Base-by-base conservation (phyloP, 495 filamentous ascomycete species). In the Platismatia glauca region DNA sequence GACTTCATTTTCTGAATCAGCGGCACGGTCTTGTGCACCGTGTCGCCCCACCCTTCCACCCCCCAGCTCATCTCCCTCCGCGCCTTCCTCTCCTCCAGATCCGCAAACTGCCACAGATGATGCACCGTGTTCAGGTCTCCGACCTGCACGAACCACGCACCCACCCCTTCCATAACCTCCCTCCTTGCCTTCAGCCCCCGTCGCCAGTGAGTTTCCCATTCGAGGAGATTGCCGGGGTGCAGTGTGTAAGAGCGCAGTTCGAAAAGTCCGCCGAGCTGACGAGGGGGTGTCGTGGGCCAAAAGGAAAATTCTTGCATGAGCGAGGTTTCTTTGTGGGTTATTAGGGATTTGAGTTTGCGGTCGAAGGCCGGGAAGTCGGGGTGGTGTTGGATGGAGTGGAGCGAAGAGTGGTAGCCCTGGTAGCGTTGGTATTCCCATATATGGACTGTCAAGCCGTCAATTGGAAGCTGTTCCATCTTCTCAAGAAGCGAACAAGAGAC, bases 371-470 rank as follows among this genome's bases (percentile, higher is more conserved):
- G 76, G 78, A 88, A 97, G 7, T 90, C 87, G 52, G 89, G 88
- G 66, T 94, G 88, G 52, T 79, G 73, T 57, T 87, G 82, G 66
- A 97, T 93, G 60, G 81, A 83, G 77, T 96, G 84, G 31, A 97
- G 79, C 18, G 94, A 97, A 50, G 87, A 85, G 71, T 98, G 95
- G 72, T 96, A 97, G 65, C 94, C 94, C 64, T 91, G 85, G 75
- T 97, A 98, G 68, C 91, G 87, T 74, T 97, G 91, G 75, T 98
- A 98, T 76, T 98, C 94, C 94, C 94, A 98, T 73, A 98, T 98
- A 75, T 98, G 94, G 35, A 98, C 94, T 91, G 61, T 57, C 35
- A 38, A 33, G 38, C 34, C 16, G 52, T 18, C 35, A 38, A 35
- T 33, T 43, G 22, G 8, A 8, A 35, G 13, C 27, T 13, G 34